Evolutionary conservation across 1,139 yeast genomes (phyloP).

Genomic region (Meyerozyma carpophila): DNA sequence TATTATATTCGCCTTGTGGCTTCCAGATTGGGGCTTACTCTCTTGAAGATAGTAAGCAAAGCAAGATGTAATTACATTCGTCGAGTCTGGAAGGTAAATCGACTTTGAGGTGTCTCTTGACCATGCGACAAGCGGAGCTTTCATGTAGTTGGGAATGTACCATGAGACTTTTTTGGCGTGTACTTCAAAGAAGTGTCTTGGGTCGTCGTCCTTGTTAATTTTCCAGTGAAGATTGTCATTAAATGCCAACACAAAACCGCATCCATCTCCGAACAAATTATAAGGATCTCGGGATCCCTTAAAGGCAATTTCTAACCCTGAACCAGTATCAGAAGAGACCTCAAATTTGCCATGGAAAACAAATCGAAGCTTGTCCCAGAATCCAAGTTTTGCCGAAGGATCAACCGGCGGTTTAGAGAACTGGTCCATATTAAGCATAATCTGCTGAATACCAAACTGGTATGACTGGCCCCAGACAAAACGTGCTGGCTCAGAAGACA

Average conservation of each 20-base stretch:
- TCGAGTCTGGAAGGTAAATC: conserved; percentile 39
- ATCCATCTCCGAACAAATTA: conserved; percentile 30
- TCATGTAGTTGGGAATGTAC: conserved; percentile 58
- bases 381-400: conserved; percentile 47
- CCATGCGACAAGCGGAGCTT: conserved; percentile 59
- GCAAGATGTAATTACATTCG: conserved; percentile 41
- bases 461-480: conserved; percentile 85
- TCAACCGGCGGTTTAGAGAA: conserved; percentile 82
- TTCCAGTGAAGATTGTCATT: conserved; percentile 35
- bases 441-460: conserved; percentile 79
- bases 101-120: conserved; percentile 42
- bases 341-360: conserved; percentile 44
- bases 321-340: conserved; percentile 18
- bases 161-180: conserved; percentile 33
- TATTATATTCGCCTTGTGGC: conserved; percentile 11
- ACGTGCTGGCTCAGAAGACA: conserved; percentile 56
- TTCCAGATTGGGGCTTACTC: conserved; percentile 6
- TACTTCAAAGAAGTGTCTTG: conserved; percentile 32
- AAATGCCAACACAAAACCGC: conserved; percentile 39
- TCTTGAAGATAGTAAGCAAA: conserved; percentile 47
- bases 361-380: conserved; percentile 53
- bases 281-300: conserved; percentile 46
- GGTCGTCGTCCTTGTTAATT: conserved; percentile 36
- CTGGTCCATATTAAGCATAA: conserved; percentile 74
- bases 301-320: conserved; percentile 51